Percentiles rank a stretch among this genome's conserved stretches.
These are phyloP conservation scores for Vitis hybrid DNA, from an alignment of 177 flowering plant species.

Conservation along the genomic window DNA sequence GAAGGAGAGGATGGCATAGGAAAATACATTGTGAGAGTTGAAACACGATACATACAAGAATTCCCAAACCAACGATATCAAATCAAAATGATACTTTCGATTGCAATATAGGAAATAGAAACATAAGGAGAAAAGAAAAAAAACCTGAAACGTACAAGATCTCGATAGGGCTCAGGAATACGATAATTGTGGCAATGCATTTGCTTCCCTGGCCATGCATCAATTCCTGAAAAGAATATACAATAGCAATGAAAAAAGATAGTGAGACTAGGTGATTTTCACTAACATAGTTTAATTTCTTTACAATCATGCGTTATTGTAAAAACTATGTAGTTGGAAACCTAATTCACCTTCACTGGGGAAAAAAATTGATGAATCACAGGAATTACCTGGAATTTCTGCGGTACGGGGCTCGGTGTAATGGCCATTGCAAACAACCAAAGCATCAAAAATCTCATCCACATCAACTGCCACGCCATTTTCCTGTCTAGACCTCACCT, in stretches of 20 bases:
- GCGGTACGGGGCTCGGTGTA: background rate
- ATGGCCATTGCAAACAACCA: background rate
- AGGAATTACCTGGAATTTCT: background rate
- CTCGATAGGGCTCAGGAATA: constrained; percentile 59
- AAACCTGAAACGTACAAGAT: constrained; percentile 48
- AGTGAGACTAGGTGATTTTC: too few relatives aligned
- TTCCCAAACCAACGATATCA: too few relatives aligned
- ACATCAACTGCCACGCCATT: background rate
- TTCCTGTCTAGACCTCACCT: too few relatives aligned
- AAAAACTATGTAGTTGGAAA: too few relatives aligned
- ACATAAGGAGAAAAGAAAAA: background rate
- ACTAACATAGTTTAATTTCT: too few relatives aligned
- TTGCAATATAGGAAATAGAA: background rate
- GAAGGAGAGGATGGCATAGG: too few relatives aligned
- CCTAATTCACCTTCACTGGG: too few relatives aligned
- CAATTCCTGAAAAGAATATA: constrained; percentile 39
- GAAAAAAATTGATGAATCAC: background rate
- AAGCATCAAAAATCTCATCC: constrained; percentile 3
- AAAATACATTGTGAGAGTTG: too few relatives aligned
- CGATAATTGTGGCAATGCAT: constrained; percentile 87
- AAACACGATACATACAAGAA: background rate
- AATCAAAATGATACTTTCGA: background rate
- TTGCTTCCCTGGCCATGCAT: constrained; percentile 73
- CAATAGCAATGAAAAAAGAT: too few relatives aligned
- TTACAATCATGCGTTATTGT: too few relatives aligned